A percentile compares a stretch with the other conserved stretches of the same genome.
These are phyloP conservation scores for Rhodotorula sp. DNA, from an alignment of 1,284 basidiomycete genomes.

Conservation along the genomic window DNA sequence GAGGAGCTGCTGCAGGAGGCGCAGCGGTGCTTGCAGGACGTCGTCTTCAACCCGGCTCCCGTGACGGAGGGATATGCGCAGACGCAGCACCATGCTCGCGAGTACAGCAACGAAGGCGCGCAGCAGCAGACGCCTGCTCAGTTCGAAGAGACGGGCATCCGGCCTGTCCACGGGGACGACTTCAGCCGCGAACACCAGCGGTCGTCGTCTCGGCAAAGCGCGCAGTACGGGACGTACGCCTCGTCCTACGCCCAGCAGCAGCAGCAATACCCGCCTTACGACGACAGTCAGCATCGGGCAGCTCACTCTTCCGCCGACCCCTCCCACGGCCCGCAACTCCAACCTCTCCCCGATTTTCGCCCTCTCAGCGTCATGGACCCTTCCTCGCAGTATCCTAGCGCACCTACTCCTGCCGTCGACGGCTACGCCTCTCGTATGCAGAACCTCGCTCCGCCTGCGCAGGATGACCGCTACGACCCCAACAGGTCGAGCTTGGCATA, in stretches of 20 bases:
- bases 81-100: not conserved
- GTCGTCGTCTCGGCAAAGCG: not conserved
- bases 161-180: not conserved
- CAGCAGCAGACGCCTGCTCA: not conserved
- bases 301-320: not conserved
- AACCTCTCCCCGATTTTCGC: slow-evolving; percentile 29
- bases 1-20: slow-evolving; percentile 43
- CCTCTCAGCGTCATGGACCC: slow-evolving; percentile 16
- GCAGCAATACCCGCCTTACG: not conserved
- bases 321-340: slow-evolving; percentile 20
- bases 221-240: not conserved
- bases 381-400: not conserved
- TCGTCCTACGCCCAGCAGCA: slow-evolving; percentile 2
- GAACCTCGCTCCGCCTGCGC: not conserved
- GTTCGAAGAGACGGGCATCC: slow-evolving; percentile 5
- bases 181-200: slow-evolving; percentile 1
- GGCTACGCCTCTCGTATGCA: slow-evolving; percentile 14
- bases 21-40: slow-evolving; percentile 42
- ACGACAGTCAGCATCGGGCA: not conserved
- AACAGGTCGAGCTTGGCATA: slow-evolving; percentile 27
- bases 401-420: slow-evolving; percentile 1
- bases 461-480: slow-evolving; percentile 1
- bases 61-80: slow-evolving; percentile 11
- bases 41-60: slow-evolving; percentile 42
- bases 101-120: not conserved